phyloP scores from a whole-genome alignment of 2,329 filamentous ascomycete species.

The Nectriaceae sp. region DNA sequence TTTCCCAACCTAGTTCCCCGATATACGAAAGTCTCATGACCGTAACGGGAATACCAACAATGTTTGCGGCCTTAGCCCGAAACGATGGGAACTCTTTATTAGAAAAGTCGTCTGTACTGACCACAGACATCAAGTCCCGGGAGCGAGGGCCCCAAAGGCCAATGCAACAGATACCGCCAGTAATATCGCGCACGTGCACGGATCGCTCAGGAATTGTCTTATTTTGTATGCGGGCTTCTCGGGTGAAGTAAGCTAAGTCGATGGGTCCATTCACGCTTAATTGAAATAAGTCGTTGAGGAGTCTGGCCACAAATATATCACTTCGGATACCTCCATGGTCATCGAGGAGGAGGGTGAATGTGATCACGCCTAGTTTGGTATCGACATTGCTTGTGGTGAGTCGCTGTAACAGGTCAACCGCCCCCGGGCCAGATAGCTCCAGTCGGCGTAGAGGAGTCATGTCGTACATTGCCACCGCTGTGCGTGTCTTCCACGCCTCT shows the following conservation, averaged over 20 bases:
- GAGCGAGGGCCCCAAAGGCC: conserved; percentile 64
- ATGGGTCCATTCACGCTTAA: conserved; percentile 57
- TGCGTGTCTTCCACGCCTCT: conserved; percentile 67
- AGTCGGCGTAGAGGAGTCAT: conserved; percentile 62
- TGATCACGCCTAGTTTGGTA: conserved; percentile 49
- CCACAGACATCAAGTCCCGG: conserved; percentile 48
- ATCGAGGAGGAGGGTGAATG: conserved; percentile 59
- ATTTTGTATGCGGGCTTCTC: conserved; percentile 52
- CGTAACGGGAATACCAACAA: conserved; percentile 58
- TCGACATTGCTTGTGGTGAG: conserved; percentile 53
- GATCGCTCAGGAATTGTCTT: conserved; percentile 41
- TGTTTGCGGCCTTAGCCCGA: conserved; percentile 47
- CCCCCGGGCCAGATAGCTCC: conserved; percentile 59
- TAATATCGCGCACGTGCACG: conserved; percentile 59
- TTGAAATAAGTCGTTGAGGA: conserved; percentile 53
- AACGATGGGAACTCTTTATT: conserved; percentile 51
- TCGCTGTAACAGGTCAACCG: conserved; percentile 54
- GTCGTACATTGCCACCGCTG: conserved; percentile 63
- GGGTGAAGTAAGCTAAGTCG: conserved; percentile 55
- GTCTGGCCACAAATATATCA: conserved; percentile 57
- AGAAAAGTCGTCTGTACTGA: conserved; percentile 48
- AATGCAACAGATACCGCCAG: conserved; percentile 60
- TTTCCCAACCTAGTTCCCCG: conserved; percentile 64
- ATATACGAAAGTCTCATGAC: conserved; percentile 60
- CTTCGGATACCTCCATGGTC: conserved; percentile 54